Evolutionary conservation across 2,329 filamentous ascomycete species (phyloP).

Genomic region (Colletotrichum musicola): DNA sequence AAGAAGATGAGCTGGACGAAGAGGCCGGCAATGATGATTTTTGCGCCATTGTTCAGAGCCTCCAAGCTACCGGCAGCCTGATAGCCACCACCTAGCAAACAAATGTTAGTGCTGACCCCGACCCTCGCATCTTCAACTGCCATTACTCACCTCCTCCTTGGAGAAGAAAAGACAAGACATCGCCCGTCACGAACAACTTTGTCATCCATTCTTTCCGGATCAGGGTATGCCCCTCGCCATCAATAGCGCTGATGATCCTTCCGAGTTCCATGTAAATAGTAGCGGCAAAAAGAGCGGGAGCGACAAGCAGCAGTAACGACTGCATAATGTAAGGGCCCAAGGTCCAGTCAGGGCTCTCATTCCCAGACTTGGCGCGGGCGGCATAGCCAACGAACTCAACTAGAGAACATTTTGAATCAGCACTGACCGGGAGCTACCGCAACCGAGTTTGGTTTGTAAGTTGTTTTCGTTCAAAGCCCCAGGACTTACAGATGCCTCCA

Average conservation of each 20-base stretch:
- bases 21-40: constrained; percentile 65
- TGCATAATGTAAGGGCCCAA: constrained; percentile 56
- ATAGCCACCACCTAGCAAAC: constrained; percentile 27
- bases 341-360: constrained; percentile 55
- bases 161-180: constrained; percentile 64
- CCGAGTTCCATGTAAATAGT: constrained; percentile 65
- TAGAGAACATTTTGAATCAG: constrained; percentile 37
- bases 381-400: constrained; percentile 65
- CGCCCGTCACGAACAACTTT: constrained; percentile 66
- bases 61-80: constrained; percentile 24
- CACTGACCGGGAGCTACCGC: neutral
- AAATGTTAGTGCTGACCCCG: neutral
- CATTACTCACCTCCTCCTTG: constrained; percentile 56
- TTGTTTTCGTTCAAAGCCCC: neutral
- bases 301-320: constrained; percentile 57
- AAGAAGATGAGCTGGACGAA: constrained; percentile 68
- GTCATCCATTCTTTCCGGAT: constrained; percentile 59
- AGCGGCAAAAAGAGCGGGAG: constrained; percentile 61
- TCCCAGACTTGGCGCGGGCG: constrained; percentile 59
- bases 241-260: constrained; percentile 55
- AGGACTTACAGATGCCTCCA: constrained; percentile 60
- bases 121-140: neutral
- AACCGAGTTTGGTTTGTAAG: neutral
- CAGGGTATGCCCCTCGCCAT: constrained; percentile 49
- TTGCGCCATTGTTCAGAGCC: constrained; percentile 50